phyloP scores from a whole-genome alignment of 202 grass and related monocot genomes.

The Eragrostis tef region DNA sequence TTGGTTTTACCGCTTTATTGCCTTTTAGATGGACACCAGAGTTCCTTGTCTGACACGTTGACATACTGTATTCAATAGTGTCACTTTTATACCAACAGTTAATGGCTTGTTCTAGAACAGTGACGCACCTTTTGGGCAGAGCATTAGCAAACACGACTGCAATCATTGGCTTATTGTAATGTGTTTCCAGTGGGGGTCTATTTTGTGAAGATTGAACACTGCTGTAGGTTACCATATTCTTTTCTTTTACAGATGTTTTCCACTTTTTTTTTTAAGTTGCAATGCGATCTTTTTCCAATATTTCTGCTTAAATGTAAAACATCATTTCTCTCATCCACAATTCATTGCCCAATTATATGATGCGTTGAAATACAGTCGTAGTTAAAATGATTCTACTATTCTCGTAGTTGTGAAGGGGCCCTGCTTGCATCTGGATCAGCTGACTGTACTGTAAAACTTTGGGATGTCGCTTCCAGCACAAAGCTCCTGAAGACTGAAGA shows the following conservation, averaged over 20 bases:
- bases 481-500: slow-evolving; percentile 85
- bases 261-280: slow-evolving; percentile 1
- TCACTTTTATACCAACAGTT: neutral
- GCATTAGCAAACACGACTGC: neutral
- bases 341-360: slow-evolving; percentile 21
- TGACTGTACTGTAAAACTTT: slow-evolving; percentile 90
- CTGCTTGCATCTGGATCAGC: slow-evolving; percentile 95
- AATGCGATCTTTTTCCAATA: neutral
- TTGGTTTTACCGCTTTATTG: neutral
- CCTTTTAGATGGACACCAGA: neutral
- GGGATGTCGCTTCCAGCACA: slow-evolving; percentile 83
- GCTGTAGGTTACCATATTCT: neutral
- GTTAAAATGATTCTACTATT: slow-evolving; percentile 10
- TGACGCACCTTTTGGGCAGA: neutral
- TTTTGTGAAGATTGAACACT: slow-evolving; percentile 1
- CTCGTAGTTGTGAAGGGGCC: slow-evolving; percentile 81
- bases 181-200: slow-evolving; percentile 15
- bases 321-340: slow-evolving; percentile 7
- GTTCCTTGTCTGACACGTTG: neutral
- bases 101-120: neutral
- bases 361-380: neutral
- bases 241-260: slow-evolving; percentile 13
- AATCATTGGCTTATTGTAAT: slow-evolving; percentile 8
- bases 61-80: neutral
- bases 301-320: neutral